Conservation (phyloP, 2,329 filamentous ascomycete species). For the Aspergillus costaricaensis region DNA sequence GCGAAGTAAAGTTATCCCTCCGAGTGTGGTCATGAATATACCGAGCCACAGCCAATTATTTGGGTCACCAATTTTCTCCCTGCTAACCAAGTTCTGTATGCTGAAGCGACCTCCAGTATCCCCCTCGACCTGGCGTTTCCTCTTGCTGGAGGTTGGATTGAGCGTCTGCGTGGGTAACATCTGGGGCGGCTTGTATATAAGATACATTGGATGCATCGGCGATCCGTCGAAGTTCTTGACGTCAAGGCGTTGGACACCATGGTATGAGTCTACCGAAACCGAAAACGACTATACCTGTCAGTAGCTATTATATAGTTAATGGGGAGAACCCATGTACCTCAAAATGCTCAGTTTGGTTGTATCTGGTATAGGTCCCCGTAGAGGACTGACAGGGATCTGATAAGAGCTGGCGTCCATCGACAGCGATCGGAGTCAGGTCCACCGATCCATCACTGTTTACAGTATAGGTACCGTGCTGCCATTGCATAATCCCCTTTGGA, state of each 20-base stretch:
- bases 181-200: slow-evolving; percentile 62
- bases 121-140: slow-evolving; percentile 33
- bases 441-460: slow-evolving; percentile 61
- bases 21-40: slow-evolving; percentile 49
- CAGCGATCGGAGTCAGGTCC: slow-evolving; percentile 60
- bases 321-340: slow-evolving; percentile 48
- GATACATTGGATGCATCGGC: slow-evolving; percentile 68
- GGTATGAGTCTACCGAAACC: slow-evolving; percentile 59
- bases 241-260: slow-evolving; percentile 64
- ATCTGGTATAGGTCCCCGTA: slow-evolving; percentile 62
- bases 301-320: not conserved
- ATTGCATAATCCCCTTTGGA: slow-evolving; percentile 68
- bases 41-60: slow-evolving; percentile 53
- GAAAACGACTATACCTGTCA: slow-evolving; percentile 40
- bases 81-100: slow-evolving; percentile 31
- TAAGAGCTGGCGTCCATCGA: slow-evolving; percentile 67
- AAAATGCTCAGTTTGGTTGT: slow-evolving; percentile 65
- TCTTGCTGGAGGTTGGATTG: slow-evolving; percentile 53
- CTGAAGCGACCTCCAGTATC: slow-evolving; percentile 25
- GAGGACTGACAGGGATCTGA: slow-evolving; percentile 65
- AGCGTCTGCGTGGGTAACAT: slow-evolving; percentile 71
- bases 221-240: slow-evolving; percentile 65
- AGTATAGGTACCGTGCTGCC: slow-evolving; percentile 68
- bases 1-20: slow-evolving; percentile 41
- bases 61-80: slow-evolving; percentile 39